Evolutionary conservation across 2,329 filamentous ascomycete species (phyloP), one percentile per base, ranked within the genome.

Genomic region (Rutstroemia sp.): DNA sequence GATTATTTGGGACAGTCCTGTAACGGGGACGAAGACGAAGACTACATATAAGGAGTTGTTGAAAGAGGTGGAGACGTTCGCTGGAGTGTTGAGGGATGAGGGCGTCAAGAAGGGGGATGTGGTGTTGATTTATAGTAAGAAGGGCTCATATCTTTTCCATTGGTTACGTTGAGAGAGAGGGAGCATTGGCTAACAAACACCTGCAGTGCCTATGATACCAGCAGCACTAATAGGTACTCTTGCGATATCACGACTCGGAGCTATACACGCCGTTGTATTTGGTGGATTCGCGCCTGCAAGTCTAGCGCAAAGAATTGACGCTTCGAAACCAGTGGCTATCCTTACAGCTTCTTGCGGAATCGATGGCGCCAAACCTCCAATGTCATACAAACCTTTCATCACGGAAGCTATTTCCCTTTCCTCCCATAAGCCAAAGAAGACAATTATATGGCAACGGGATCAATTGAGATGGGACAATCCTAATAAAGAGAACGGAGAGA

Each of bases 301-400:
- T 4, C 77, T 96, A 46, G 90, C 91, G 1, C 92, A 96, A 72
- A 81, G 92, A 25, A 95, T 97, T 62, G 90, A 95, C 51, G 87
- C 88, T 0, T 90, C 87, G 7, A 80, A 80, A 37, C 90, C 92
- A 7, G 81, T 81, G 8, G 84, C 81, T 9, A 83, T 96, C 49
- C 80, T 96, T 69, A 96, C 92, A 0, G 91, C 92, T 0, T 95
- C 90, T 8, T 96, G 92, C 71, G 92, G 92, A 37, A 92, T 96
- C 56, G 92, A 96, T 65, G 92, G 91, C 4, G 77, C 77, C 52
- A 95, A 95, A 71, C 86, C 87, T 0, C 85, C 90, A 1, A 78
- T 89, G 58, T 74, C 81, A n/a, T 96, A 96, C 71, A 79, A 83
- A 62, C 82, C 84, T 0, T 81, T 95, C 63, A 84, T 96, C 49